These are phyloP conservation scores for Rhizomucor pusillus DNA, from an alignment of 371 early-diverging fungal genomes.

Conservation along the genomic window DNA sequence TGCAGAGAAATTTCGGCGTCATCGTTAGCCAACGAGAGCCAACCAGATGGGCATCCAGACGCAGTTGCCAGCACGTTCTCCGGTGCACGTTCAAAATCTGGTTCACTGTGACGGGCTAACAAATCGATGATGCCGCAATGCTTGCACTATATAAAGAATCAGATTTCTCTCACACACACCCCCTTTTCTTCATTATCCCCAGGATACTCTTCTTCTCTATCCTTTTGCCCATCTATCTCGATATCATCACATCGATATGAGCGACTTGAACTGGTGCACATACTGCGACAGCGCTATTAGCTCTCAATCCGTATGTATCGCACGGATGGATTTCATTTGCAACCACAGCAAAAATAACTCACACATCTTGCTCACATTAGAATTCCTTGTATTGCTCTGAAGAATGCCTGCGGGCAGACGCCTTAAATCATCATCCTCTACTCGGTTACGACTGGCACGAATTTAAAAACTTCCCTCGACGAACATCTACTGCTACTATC, in stretches of 20 bases:
- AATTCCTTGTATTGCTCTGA: conserved; percentile 31
- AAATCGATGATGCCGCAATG: too few species aligned
- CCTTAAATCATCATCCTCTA: conserved; percentile 25
- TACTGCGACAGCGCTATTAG: conserved; percentile 1
- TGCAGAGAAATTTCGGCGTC: too few species aligned
- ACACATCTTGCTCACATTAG: conserved; percentile 3
- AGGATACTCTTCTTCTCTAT: too few species aligned
- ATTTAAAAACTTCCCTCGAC: conserved; percentile 24
- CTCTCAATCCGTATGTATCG: background rate
- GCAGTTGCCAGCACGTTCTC: too few species aligned
- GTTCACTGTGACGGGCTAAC: too few species aligned
- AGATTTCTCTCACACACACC: too few species aligned
- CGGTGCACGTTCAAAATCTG: too few species aligned
- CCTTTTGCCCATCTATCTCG: too few species aligned
- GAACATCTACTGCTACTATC: background rate
- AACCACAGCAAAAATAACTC: background rate
- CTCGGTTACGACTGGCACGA: conserved; percentile 29
- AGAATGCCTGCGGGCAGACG: conserved; percentile 23
- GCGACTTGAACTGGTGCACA: conserved; percentile 1
- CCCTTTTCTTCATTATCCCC: too few species aligned
- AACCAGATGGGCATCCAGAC: too few species aligned
- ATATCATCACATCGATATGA: background rate
- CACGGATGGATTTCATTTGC: background rate
- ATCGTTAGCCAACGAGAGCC: too few species aligned
- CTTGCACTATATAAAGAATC: too few species aligned